Evolutionary conservation across 768 basidiomycete genomes (phyloP).

Genomic region (Favolaschia claudopus): DNA sequence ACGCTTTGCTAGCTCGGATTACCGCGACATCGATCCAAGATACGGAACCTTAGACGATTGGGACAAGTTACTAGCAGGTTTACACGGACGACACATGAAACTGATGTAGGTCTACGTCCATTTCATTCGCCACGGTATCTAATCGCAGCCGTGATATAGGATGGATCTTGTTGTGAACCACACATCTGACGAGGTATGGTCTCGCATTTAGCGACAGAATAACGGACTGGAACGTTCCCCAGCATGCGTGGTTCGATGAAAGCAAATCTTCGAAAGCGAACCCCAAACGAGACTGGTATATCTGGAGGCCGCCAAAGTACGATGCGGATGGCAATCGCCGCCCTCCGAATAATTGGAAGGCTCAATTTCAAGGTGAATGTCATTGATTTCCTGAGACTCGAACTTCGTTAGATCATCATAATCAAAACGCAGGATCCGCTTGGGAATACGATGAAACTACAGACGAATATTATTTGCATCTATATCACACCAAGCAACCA

Average conservation of each 20-base stretch:
- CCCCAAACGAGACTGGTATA: conserved; percentile 79
- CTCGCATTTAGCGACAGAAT: too few species aligned
- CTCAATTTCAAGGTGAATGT: conserved; percentile 65
- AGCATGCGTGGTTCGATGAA: conserved; percentile 79
- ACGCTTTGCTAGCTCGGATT: conserved; percentile 58
- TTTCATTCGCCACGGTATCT: not conserved
- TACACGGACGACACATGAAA: conserved; percentile 73
- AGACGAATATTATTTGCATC: conserved; percentile 76
- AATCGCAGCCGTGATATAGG: conserved; percentile 39
- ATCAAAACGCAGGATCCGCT: conserved; percentile 55
- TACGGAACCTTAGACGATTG: conserved; percentile 72
- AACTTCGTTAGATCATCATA: not conserved
- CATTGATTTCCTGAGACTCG: not conserved
- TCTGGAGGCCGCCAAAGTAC: conserved; percentile 69
- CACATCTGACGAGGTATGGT: conserved; percentile 65
- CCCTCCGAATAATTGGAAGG: conserved; percentile 80
- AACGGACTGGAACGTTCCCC: not conserved
- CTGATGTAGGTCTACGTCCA: conserved; percentile 55
- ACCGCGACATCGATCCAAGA: conserved; percentile 65
- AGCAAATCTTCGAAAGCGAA: conserved; percentile 58
- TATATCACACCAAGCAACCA: conserved; percentile 72
- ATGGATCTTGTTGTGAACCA: conserved; percentile 85
- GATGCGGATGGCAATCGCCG: conserved; percentile 59
- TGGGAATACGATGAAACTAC: conserved; percentile 76
- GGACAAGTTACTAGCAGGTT: conserved; percentile 59